These are phyloP conservation scores for Pichia sp. DNA, from an alignment of 1,139 yeast species.

Conservation along the genomic window DNA sequence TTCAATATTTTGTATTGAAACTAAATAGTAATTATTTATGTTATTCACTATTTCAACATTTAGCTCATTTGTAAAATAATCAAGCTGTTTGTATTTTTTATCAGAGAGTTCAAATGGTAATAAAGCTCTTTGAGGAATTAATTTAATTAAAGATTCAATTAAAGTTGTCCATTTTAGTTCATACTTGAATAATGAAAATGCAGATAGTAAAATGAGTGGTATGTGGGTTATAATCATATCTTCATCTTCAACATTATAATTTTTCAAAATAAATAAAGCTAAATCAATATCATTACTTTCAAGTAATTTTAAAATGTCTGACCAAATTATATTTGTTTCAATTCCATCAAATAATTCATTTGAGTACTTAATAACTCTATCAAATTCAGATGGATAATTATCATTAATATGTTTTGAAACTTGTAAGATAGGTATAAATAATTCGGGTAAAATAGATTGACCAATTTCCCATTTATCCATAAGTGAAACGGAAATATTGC, in stretches of 20 bases:
- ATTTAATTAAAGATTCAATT: constrained; percentile 35
- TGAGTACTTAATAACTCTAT: constrained; percentile 51
- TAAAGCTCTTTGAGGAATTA: constrained; percentile 57
- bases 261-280: constrained; percentile 51
- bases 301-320: constrained; percentile 44
- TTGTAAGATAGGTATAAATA: constrained; percentile 59
- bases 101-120: constrained; percentile 40
- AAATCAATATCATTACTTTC: constrained; percentile 36
- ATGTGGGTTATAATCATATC: constrained; percentile 75
- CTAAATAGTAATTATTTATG: constrained; percentile 18
- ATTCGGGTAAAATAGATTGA: constrained; percentile 56
- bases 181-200: constrained; percentile 29
- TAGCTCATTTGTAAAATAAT: constrained; percentile 14
- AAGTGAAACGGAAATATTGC: constrained; percentile 59
- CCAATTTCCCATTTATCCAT: constrained; percentile 96
- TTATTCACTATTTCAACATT: constrained; percentile 21
- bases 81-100: constrained; percentile 13
- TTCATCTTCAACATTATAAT: constrained; percentile 75
- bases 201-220: constrained; percentile 57
- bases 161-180: constrained; percentile 22
- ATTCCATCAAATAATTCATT: constrained; percentile 75
- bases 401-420: constrained; percentile 30
- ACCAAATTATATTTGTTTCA: constrained; percentile 75
- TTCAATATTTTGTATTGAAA: not conserved
- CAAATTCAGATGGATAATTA: constrained; percentile 17